Conservation (phyloP, 331 rosid genomes). For the Arachis monticola region DNA sequence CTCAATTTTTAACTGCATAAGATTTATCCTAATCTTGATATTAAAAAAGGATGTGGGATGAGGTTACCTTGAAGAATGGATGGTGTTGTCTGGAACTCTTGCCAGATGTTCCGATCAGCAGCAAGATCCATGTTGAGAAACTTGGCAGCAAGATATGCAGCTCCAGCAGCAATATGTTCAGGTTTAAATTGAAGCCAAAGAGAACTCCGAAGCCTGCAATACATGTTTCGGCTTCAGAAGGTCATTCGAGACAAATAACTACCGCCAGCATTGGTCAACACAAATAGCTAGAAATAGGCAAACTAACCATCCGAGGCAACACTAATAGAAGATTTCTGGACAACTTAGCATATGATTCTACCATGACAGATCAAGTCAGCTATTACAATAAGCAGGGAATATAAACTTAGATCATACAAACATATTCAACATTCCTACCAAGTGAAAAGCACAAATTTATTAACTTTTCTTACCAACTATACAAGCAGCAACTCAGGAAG, state of each 20-base stretch:
- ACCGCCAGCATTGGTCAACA: slow-evolving; percentile 32
- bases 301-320: slow-evolving; percentile 81
- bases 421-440: slow-evolving; percentile 59
- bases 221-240: slow-evolving; percentile 36
- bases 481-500: slow-evolving; percentile 99
- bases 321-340: slow-evolving; percentile 52
- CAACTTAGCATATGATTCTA: slow-evolving; percentile 65
- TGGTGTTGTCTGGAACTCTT: slow-evolving; percentile 87
- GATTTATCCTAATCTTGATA: slow-evolving; percentile 4
- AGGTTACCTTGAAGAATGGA: slow-evolving; percentile 79
- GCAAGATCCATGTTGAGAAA: slow-evolving; percentile 79
- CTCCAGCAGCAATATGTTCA: slow-evolving; percentile 98
- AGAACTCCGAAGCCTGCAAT: slow-evolving; percentile 91
- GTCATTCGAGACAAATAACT: slow-evolving; percentile 20
- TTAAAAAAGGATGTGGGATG: not conserved
- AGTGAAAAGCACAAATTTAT: slow-evolving; percentile 60
- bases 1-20: not conserved
- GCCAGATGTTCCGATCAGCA: slow-evolving; percentile 76
- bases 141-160: slow-evolving; percentile 87
- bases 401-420: slow-evolving; percentile 42
- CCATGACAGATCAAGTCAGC: slow-evolving; percentile 60
- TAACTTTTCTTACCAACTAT: slow-evolving; percentile 90
- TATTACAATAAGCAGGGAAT: slow-evolving; percentile 41
- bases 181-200: slow-evolving; percentile 99
- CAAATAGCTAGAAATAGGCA: slow-evolving; percentile 47